Percentiles rank a stretch among this genome's conserved stretches.
Conservation (phyloP, 139 green algal species). For the Ettlia oleoabundans region DNA sequence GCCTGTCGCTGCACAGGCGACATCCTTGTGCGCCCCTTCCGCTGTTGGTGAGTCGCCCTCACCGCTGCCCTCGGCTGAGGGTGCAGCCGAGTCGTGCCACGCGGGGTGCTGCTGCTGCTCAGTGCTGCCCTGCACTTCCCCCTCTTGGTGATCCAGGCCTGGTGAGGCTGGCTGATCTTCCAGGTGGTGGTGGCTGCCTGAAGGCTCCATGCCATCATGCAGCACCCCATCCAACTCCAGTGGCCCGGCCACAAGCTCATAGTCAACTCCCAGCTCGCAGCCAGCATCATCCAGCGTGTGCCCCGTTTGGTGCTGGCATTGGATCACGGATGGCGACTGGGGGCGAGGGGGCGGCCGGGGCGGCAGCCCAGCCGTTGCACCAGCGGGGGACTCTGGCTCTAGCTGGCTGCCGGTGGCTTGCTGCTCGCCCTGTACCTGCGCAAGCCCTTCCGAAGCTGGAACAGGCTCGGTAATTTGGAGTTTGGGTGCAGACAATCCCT, state of each 20-base stretch:
- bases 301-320: not conserved
- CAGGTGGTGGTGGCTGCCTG: no score
- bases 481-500: no score
- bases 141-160: not conserved
- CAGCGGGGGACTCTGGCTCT: no score
- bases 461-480: no score
- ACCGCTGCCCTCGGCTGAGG: not conserved
- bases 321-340: not conserved
- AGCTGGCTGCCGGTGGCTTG: no score
- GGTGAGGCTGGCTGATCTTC: no score
- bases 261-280: conserved; percentile 10
- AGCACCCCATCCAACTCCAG: not conserved
- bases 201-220: not conserved
- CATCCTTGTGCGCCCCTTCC: not conserved
- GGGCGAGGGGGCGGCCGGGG: no score
- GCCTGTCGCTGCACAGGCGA: not conserved
- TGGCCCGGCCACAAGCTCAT: conserved; percentile 3
- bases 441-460: not conserved
- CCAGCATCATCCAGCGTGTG: no score
- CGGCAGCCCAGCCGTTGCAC: no score
- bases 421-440: no score
- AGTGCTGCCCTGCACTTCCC: not conserved
- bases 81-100: not conserved
- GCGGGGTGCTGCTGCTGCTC: not conserved
- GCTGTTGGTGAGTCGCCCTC: conserved; percentile 1